Evolutionary conservation across 2,329 filamentous ascomycete genomes (phyloP).

Genomic region (Teratosphaeriaceae sp.): DNA sequence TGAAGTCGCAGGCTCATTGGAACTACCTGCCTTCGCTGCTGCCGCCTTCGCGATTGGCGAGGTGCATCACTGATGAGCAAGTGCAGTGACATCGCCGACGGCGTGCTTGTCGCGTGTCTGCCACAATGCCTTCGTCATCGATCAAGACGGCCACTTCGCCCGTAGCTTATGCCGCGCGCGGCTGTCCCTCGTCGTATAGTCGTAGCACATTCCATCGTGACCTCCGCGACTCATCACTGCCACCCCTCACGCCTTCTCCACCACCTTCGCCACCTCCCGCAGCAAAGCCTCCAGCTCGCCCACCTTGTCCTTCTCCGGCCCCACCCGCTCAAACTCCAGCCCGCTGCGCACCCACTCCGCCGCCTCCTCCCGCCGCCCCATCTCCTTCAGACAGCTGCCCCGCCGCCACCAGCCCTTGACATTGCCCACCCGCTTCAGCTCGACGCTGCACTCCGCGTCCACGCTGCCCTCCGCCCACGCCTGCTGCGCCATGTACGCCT

Average conservation of each 20-base stretch:
- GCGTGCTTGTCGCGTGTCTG: too few species aligned
- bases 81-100: too few species aligned
- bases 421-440: conserved; percentile 80
- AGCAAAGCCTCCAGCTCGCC: conserved; percentile 25
- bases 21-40: too few species aligned
- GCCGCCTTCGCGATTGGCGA: too few species aligned
- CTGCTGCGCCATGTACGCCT: conserved; percentile 77
- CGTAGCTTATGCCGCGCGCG: too few species aligned
- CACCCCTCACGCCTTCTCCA: conserved; percentile 10
- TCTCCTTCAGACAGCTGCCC: conserved; percentile 80
- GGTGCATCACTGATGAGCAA: too few species aligned
- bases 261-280: conserved; percentile 20
- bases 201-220: too few species aligned
- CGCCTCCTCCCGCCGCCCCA: conserved; percentile 81
- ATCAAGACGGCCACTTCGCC: too few species aligned
- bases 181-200: too few species aligned
- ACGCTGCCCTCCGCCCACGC: conserved; percentile 80
- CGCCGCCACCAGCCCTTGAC: conserved; percentile 92
- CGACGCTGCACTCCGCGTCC: conserved; percentile 82
- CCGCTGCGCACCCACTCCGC: conserved; percentile 68
- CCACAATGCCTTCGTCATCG: too few species aligned
- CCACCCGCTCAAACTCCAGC: conserved; percentile 53
- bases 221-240: too few species aligned
- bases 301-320: conserved; percentile 24
- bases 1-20: too few species aligned